phyloP scores from a whole-genome alignment of 345 rosid genomes.

The Brassica juncea region DNA sequence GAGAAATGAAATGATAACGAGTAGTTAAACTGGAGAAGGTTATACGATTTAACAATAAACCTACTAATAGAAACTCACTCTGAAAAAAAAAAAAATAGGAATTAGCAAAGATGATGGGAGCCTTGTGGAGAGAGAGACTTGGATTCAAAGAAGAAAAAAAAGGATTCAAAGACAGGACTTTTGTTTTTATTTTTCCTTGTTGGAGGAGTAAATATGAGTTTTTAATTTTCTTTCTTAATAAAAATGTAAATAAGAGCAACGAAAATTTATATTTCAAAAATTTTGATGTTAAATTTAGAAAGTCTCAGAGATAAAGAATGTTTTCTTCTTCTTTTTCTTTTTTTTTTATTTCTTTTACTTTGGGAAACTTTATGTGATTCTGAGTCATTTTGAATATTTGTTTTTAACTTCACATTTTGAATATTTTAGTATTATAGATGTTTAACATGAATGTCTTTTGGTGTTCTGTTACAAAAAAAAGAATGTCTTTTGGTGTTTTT shows the following conservation, averaged over 20 bases:
- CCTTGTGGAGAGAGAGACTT: constrained; percentile 48
- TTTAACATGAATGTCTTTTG: too few species aligned
- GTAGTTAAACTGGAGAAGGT: too few species aligned
- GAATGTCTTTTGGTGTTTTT: neutral
- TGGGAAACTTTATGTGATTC: constrained; percentile 20
- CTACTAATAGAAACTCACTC: constrained; percentile 45
- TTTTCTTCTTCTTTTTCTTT: neutral
- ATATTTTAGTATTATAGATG: too few species aligned
- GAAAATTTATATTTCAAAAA: neutral
- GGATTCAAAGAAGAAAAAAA: constrained; percentile 33
- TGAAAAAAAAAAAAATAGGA: constrained; percentile 16
- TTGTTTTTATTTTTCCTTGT: constrained; percentile 16
- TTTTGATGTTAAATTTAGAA: neutral
- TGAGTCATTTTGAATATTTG: neutral
- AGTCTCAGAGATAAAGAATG: neutral
- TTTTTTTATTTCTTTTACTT: constrained; percentile 9
- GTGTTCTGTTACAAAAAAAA: neutral
- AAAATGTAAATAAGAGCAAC: neutral
- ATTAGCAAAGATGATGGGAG: constrained; percentile 37
- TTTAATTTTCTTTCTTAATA: neutral
- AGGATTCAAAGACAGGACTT: constrained; percentile 63
- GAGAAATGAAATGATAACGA: constrained; percentile 3
- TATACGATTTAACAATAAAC: constrained; percentile 53
- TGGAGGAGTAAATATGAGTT: constrained; percentile 30
- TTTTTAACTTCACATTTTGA: too few species aligned